Evolutionary conservation across 345 rosid genomes (phyloP).

Genomic region (Murraya paniculata): DNA sequence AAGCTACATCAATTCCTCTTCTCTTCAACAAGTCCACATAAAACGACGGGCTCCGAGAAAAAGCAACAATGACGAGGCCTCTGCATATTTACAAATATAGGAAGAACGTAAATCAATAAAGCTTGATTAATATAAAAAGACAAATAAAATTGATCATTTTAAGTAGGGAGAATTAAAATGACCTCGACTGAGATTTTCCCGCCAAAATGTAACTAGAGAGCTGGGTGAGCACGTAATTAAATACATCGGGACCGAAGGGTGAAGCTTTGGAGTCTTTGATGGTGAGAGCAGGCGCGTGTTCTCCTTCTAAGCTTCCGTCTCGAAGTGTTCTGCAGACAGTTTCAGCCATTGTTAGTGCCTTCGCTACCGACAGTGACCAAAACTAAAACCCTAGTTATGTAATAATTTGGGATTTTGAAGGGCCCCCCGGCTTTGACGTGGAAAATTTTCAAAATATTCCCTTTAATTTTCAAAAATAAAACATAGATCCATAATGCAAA

Average conservation of each 20-base stretch:
- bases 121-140: background rate
- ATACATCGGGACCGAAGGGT: slow-evolving; percentile 67
- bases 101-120: background rate
- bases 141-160: background rate
- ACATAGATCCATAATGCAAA: background rate
- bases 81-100: slow-evolving; percentile 30
- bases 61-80: slow-evolving; percentile 64
- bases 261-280: slow-evolving; percentile 63
- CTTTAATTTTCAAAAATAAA: background rate
- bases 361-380: background rate
- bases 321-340: slow-evolving; percentile 70
- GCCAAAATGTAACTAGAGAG: slow-evolving; percentile 58
- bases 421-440: background rate
- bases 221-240: slow-evolving; percentile 56
- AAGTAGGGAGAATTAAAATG: slow-evolving; percentile 1
- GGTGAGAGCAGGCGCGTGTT: slow-evolving; percentile 72
- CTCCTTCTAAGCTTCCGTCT: slow-evolving; percentile 84
- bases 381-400: slow-evolving; percentile 26
- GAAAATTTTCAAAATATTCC: background rate
- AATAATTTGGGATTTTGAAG: background rate
- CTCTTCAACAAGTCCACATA: slow-evolving; percentile 52
- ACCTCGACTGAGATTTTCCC: slow-evolving; percentile 80
- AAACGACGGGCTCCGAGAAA: slow-evolving; percentile 65
- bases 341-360: slow-evolving; percentile 54
- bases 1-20: slow-evolving; percentile 42